Percentiles rank a stretch among this genome's conserved stretches.
Evolutionary conservation across 805 yeast species (phyloP).

Genomic region (Lipomyces orientalis): DNA sequence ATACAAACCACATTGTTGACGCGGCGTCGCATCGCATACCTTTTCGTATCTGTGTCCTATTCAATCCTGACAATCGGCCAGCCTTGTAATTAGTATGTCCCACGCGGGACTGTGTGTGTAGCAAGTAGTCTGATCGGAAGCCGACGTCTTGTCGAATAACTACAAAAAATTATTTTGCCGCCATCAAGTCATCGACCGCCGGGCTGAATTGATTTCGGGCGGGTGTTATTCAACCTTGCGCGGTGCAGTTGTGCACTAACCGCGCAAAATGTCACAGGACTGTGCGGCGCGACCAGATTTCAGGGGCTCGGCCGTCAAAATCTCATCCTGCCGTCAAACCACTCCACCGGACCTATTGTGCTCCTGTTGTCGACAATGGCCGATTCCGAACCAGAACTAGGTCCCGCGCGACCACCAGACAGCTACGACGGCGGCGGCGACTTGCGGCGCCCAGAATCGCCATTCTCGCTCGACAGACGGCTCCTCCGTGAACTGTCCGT

Average conservation of each 20-base stretch:
- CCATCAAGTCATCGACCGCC: too few relatives aligned
- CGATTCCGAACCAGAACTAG: neutral
- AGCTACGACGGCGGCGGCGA: too few relatives aligned
- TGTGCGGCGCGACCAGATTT: neutral
- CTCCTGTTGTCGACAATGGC: neutral
- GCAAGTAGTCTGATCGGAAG: too few relatives aligned
- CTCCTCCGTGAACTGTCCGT: conserved; percentile 10
- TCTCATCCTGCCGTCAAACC: too few relatives aligned
- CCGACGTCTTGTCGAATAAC: too few relatives aligned
- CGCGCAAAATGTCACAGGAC: neutral
- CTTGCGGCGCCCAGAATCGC: neutral
- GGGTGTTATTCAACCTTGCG: too few relatives aligned
- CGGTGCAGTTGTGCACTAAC: neutral
- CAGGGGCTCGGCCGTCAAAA: too few relatives aligned
- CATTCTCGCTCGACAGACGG: neutral
- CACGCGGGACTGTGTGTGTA: too few relatives aligned
- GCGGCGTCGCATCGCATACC: too few relatives aligned
- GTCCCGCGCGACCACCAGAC: neutral
- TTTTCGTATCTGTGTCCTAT: neutral
- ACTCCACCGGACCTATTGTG: neutral
- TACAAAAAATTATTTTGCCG: too few relatives aligned
- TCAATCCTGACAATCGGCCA: neutral
- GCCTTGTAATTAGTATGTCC: too few relatives aligned
- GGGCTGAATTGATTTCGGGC: too few relatives aligned
- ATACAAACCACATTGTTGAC: neutral